Evolutionary conservation across 2,329 filamentous ascomycete genomes (phyloP).

Genomic region (Botrytis deweyae): DNA sequence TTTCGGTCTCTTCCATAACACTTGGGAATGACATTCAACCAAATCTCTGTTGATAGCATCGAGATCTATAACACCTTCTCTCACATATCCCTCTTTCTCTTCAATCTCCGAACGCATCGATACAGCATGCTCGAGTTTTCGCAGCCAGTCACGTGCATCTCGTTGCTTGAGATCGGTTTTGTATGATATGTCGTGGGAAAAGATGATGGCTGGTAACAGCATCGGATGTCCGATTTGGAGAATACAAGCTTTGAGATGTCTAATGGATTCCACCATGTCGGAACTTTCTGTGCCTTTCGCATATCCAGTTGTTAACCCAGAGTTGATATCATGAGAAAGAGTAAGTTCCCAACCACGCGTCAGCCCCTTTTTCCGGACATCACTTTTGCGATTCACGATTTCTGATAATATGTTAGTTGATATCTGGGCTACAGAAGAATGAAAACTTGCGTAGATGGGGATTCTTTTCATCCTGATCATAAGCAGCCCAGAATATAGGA

Average conservation of each 20-base stretch:
- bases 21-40: conserved; percentile 62
- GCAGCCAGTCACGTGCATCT: conserved; percentile 61
- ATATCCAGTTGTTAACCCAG: conserved; percentile 57
- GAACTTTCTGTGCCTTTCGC: conserved; percentile 61
- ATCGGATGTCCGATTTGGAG: conserved; percentile 56
- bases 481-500: conserved; percentile 61
- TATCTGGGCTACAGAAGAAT: background rate
- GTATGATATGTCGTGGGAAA: conserved; percentile 56
- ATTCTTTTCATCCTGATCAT: conserved; percentile 55
- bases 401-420: conserved; percentile 42
- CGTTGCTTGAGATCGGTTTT: conserved; percentile 61
- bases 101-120: conserved; percentile 48
- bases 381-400: conserved; percentile 64
- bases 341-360: conserved; percentile 65
- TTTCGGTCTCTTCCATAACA: conserved; percentile 62
- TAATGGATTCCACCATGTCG: conserved; percentile 51
- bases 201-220: conserved; percentile 57
- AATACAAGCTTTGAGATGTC: conserved; percentile 51
- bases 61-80: conserved; percentile 53
- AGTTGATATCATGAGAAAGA: conserved; percentile 57
- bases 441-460: conserved; percentile 53
- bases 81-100: conserved; percentile 52
- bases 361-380: conserved; percentile 62
- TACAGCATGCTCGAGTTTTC: conserved; percentile 60
- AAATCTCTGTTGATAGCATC: conserved; percentile 61